Conservation (phyloP, 1,284 basidiomycete genomes). For the Cystobasidium sp. region DNA sequence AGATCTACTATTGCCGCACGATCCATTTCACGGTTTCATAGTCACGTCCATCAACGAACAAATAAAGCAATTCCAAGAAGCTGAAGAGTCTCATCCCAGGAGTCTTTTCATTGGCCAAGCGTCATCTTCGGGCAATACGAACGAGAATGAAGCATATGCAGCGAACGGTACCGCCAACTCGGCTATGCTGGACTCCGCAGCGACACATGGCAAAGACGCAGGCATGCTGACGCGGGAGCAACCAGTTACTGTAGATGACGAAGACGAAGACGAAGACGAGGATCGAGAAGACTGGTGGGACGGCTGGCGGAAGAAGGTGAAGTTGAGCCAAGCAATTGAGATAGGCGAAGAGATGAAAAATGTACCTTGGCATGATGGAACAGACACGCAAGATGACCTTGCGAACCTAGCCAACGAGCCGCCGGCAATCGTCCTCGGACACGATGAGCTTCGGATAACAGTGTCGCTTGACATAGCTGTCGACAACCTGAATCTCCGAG, state of each 20-base stretch:
- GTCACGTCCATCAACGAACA: constrained; percentile 85
- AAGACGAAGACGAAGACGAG: constrained; percentile 30
- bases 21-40: constrained; percentile 76
- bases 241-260: constrained; percentile 40
- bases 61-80: constrained; percentile 71
- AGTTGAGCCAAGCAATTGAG: constrained; percentile 22
- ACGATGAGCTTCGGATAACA: constrained; percentile 50
- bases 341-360: constrained; percentile 21
- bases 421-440: constrained; percentile 14
- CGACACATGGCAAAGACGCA: not conserved
- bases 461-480: constrained; percentile 90
- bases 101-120: constrained; percentile 14
- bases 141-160: not conserved
- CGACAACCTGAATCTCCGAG: constrained; percentile 88
- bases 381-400: constrained; percentile 23
- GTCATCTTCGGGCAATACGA: constrained; percentile 48
- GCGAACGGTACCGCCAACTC: not conserved
- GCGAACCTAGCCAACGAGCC: not conserved
- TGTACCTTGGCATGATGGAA: constrained; percentile 3
- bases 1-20: constrained; percentile 77
- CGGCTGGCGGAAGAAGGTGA: constrained; percentile 40
- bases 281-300: constrained; percentile 80
- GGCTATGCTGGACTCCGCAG: not conserved
- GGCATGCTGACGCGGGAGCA: not conserved
- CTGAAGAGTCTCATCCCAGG: constrained; percentile 49